Base-by-base conservation (phyloP, 2,329 filamentous ascomycete species). In the Exophiala phaeomuriformis region DNA sequence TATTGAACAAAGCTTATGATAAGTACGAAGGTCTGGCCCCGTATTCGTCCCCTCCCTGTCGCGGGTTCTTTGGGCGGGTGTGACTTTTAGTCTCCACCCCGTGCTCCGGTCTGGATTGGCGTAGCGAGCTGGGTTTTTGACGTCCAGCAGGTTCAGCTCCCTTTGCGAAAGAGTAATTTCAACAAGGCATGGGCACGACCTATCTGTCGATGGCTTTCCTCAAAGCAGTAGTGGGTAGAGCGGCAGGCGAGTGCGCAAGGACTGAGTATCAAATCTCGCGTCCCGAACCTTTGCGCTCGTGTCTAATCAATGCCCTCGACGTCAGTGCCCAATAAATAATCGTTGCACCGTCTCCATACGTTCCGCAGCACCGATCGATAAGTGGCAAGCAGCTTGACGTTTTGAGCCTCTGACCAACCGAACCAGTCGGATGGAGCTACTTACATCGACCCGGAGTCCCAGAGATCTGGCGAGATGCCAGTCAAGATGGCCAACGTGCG, bases 381-480 rank as follows among this genome's bases (percentile, higher is more conserved):
- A 32, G 5, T 41, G 39, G 28, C 39, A 41, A 27, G 12, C n/a
- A 40, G 33, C 46, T 19, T 49, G 45, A 49, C 39, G 42, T 46
- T 32, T 50, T 40, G 47, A 49, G 39, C 47, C 46, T 37, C 46
- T 49, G 49, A 46, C 51, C 41, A 49, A 47, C 54, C 49, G 51
- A 55, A 33, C 54, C 57, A 59, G 54, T 59, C 57, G 57, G 57
- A 52, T 57, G 31, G 47, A 47, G 49, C 57, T 51, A 49, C 10
- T 43, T 40, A 41, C 57, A 56, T 51, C 49, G 51, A 46, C 32
- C 42, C 39, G 28, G 19, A 45, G 10, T 45, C 48, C 51, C 57
- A 56, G 43, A 56, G 53, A 56, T 56, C 53, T 54, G 53, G 51
- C 37, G 51, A 59, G 53, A 43, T 54, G 48, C 19, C 19, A 12